phyloP scores from a whole-genome alignment of 257 asterid genomes.

The Ligustrum vulgare region DNA sequence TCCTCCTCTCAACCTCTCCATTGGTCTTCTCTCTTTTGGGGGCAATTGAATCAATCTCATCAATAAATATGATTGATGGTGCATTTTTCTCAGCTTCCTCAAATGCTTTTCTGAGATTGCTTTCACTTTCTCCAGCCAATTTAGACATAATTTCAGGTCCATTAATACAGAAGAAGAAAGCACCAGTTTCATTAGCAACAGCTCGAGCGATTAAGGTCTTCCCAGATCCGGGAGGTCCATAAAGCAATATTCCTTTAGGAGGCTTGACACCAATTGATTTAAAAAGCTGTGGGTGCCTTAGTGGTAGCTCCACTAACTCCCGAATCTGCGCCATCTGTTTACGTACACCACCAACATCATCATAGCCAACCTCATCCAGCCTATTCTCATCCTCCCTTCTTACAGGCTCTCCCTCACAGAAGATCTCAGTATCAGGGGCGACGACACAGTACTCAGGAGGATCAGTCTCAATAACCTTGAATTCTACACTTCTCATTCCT shows the following conservation, averaged over 20 bases:
- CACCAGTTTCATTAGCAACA: conserved; percentile 93
- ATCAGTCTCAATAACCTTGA: conserved; percentile 75
- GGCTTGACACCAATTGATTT: conserved; percentile 88
- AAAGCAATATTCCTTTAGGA: conserved; percentile 78
- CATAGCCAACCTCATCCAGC: conserved; percentile 80
- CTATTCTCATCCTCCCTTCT: conserved; percentile 78
- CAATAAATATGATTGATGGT: conserved; percentile 86
- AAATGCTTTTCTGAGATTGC: conserved; percentile 91
- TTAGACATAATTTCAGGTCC: conserved; percentile 94
- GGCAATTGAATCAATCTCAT: conserved; percentile 92
- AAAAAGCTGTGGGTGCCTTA: conserved; percentile 87
- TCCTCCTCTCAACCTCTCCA: conserved; percentile 95
- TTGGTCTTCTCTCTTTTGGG: conserved; percentile 90
- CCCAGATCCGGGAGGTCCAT: conserved; percentile 93
- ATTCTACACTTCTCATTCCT: conserved; percentile 84
- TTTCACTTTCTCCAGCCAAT: conserved; percentile 92
- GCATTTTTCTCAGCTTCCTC: conserved; percentile 97
- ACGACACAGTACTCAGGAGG: conserved; percentile 82
- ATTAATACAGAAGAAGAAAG: conserved; percentile 84
- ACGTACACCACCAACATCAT: conserved; percentile 92
- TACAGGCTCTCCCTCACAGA: conserved; percentile 83
- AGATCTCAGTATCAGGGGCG: conserved; percentile 85
- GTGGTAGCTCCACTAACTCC: conserved; percentile 80
- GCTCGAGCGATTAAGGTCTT: conserved; percentile 89
- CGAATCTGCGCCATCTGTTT: conserved; percentile 93